Evolutionary conservation across 108 stramenopile genomes (phyloP), one percentile per base, ranked within the genome.

Genomic region (Pseudonitzschia multiseries): DNA sequence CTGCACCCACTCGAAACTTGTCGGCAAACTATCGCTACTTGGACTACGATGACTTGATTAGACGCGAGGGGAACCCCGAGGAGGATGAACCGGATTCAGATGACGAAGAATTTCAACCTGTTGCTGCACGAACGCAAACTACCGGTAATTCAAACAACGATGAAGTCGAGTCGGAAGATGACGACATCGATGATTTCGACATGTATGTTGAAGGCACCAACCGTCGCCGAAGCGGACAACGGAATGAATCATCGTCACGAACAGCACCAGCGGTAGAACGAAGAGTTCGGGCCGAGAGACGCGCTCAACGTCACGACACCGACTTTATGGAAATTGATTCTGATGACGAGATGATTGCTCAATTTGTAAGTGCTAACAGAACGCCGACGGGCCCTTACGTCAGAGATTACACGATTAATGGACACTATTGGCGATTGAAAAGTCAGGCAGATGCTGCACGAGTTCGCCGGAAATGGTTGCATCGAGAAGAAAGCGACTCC

Each of bases 341-440:
- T 20, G 86, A 88, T 41, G 86, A 83, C 46, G 89, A 88, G 44
- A 65, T 72, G 31, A 60, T 77, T 36, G 83, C 75, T 17, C 80
- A 91, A 68, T 57, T 86, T 44, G 66, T 94, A 62, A 89, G 87
- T 42, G 82, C 89, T 20, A 89, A 91, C 75, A 90, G 88, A 27
- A 80, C 79, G 29, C 87, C 93, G 14, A 81, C 84, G 28, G 93
- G 93, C 1, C 74, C 84, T 24, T 87, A 82, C 65, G 52, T 69
- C 24, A 71, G 75, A 22, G 93, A 94, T 75, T 94, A 88, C 78
- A 80, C 44, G 0, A 46, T 62, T 18, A 69, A 76, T 17, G 72
- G 77, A 8, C 91, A 94, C 62, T 81, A 87, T 57, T 95, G 87
- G 75, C 79, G 81, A 52, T 61, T 95, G 70, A 70, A 70, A 43